Conservation (phyloP, 2,329 filamentous ascomycete species). For the Pseudonectria buxi region DNA sequence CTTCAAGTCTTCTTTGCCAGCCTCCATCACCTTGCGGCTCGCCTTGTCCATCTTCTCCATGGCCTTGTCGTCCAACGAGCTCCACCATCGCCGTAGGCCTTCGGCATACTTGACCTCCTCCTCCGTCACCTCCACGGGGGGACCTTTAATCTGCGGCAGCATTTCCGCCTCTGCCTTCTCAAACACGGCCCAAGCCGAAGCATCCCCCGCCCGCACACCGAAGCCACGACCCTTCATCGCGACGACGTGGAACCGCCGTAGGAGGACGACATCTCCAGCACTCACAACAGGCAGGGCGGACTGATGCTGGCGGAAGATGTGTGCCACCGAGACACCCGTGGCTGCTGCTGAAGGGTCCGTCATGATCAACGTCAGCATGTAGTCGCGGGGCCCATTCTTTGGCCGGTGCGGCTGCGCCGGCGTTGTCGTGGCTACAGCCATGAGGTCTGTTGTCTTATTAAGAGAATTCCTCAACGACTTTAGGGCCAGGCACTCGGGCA, state of each 20-base stretch:
- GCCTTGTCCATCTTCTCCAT: slow-evolving; percentile 43
- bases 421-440: slow-evolving; percentile 47
- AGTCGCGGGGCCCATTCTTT: slow-evolving; percentile 52
- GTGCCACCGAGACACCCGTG: slow-evolving; percentile 43
- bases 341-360: slow-evolving; percentile 51
- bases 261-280: slow-evolving; percentile 51
- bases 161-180: slow-evolving; percentile 35
- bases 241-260: slow-evolving; percentile 49
- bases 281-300: slow-evolving; percentile 48
- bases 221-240: slow-evolving; percentile 49
- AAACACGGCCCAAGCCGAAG: slow-evolving; percentile 57
- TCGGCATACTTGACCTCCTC: slow-evolving; percentile 43
- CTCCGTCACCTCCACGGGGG: slow-evolving; percentile 49
- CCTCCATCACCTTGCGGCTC: slow-evolving; percentile 28
- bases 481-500: slow-evolving; percentile 48
- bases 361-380: slow-evolving; percentile 50
- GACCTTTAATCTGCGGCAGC: slow-evolving; percentile 50
- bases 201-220: slow-evolving; percentile 47
- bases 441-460: slow-evolving; percentile 43
- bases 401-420: slow-evolving; percentile 46
- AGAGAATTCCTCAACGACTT: slow-evolving; percentile 45
- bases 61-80: slow-evolving; percentile 39
- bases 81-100: slow-evolving; percentile 44
- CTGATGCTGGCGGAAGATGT: slow-evolving; percentile 53
- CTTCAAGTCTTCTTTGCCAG: slow-evolving; percentile 20